Conservation (phyloP, 805 yeast genomes). For the Osmozyma mogii region DNA sequence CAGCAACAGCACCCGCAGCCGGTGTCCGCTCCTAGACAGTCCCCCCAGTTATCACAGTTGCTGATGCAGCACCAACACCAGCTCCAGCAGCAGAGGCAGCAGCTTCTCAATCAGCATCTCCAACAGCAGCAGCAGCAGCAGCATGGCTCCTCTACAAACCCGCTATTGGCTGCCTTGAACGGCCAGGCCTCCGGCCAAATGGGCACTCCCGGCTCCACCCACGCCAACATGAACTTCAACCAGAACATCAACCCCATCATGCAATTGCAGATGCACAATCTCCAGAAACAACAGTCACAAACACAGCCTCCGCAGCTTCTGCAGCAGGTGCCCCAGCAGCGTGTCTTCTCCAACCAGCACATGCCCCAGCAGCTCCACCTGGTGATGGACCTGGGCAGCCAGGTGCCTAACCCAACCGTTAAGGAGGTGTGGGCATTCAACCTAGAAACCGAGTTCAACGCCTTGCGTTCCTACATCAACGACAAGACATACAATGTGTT, state of each 20-base stretch:
- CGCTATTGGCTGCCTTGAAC: constrained; percentile 29
- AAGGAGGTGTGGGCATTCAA: constrained; percentile 72
- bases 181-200: constrained; percentile 14
- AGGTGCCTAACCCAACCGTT: constrained; percentile 33
- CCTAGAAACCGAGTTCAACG: constrained; percentile 57
- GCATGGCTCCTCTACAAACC: constrained; percentile 18
- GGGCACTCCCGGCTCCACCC: constrained; percentile 3
- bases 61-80: constrained; percentile 23
- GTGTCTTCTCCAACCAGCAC: constrained; percentile 4
- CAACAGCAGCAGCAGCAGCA: constrained; percentile 24
- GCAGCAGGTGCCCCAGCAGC: constrained; percentile 7
- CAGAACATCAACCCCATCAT: constrained; percentile 20
- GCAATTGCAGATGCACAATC: constrained; percentile 22
- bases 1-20: constrained; percentile 26
- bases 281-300: constrained; percentile 12
- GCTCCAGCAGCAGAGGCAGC: constrained; percentile 25
- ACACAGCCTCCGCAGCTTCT: constrained; percentile 10
- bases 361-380: constrained; percentile 3
- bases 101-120: constrained; percentile 23
- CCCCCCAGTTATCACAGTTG: constrained; percentile 30
- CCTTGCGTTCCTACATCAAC: constrained; percentile 50
- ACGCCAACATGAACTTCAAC: constrained; percentile 4
- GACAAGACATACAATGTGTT: constrained; percentile 40
- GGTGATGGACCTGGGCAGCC: not conserved
- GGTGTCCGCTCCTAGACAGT: constrained; percentile 14